These are phyloP conservation scores for Verruconis gallopava DNA, from an alignment of 2,329 filamentous ascomycete genomes.

Conservation along the genomic window DNA sequence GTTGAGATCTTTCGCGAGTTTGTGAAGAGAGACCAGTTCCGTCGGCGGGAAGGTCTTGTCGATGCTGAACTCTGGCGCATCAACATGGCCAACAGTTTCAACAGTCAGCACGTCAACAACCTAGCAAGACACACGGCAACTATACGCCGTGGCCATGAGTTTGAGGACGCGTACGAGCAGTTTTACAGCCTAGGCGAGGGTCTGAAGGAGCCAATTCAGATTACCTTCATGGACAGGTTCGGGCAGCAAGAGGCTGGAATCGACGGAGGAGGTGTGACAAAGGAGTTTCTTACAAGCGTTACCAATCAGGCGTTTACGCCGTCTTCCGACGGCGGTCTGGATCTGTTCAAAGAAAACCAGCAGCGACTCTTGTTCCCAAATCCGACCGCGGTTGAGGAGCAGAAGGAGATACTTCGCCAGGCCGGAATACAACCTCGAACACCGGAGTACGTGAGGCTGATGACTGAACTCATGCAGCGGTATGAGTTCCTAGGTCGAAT, in stretches of 20 bases:
- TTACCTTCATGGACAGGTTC: conserved; percentile 90
- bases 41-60: conserved; percentile 52
- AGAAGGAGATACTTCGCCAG: conserved; percentile 44
- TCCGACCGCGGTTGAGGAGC: conserved; percentile 60
- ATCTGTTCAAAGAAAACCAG: conserved; percentile 71
- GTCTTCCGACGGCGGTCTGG: conserved; percentile 33
- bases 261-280: conserved; percentile 92
- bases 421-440: conserved; percentile 40
- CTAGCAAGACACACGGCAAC: conserved; percentile 52
- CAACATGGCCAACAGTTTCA: conserved; percentile 11
- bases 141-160: conserved; percentile 66
- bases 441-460: conserved; percentile 41
- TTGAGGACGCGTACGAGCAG: conserved; percentile 71
- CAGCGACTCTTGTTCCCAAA: conserved; percentile 84
- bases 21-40: conserved; percentile 65
- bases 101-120: neutral
- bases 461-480: conserved; percentile 51
- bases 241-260: conserved; percentile 81
- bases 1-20: conserved; percentile 92
- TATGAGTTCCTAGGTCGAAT: conserved; percentile 90
- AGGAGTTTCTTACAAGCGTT: conserved; percentile 86
- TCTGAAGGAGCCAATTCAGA: conserved; percentile 89
- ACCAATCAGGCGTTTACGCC: conserved; percentile 71
- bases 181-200: conserved; percentile 73
- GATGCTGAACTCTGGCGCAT: conserved; percentile 64